Evolutionary conservation across 2,329 filamentous ascomycete genomes (phyloP), one percentile per base, ranked within the genome.

Genomic region (Fusarium virguliforme): DNA sequence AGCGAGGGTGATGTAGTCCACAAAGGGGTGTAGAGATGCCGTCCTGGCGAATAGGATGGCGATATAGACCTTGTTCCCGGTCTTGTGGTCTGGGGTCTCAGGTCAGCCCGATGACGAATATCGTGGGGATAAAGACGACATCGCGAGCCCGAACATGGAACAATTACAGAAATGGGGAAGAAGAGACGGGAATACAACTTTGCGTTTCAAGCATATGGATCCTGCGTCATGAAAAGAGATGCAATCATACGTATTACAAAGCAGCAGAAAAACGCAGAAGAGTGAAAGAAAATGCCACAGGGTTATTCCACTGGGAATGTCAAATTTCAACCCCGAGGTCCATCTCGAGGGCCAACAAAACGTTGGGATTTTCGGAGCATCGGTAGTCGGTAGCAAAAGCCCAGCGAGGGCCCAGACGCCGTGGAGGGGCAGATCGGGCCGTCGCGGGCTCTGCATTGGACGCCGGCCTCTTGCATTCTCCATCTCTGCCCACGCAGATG

Each of bases 121-220:
- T 65, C 64, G 62, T 74, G 73, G 73, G 67, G 68, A 56, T 43
- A 53, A 76, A 76, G 73, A 57, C 73, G 74, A 72, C 72, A 76
- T 75, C 43, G 12, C 37, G 40, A 37, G 28, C 32, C 40, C 30
- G 18, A 24, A 7, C 46, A 64, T 53, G 55, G 48, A 41, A 64
- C 43, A 37, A 46, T 26, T 22, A 61, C 35, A 43, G 43, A 62
- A 51, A 43, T 43, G 55, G 51, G 24, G 35, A 43, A 51, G 41
- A 41, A 24, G 28, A 51, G 41, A 67, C 35, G 48, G 13, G 32
- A 22, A 53, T 46, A 18, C 28, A 26, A 35, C n/a, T 35, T 32
- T 24, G 13, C 9, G 34, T 35, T 69, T 40, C n/a, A 32, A 22
- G 22, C 35, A 43, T 24, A 60, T 48, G 32, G 57, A 50, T 37